phyloP scores from a whole-genome alignment of 176 grass and related monocot genomes.

The Musa troglodytarum region DNA sequence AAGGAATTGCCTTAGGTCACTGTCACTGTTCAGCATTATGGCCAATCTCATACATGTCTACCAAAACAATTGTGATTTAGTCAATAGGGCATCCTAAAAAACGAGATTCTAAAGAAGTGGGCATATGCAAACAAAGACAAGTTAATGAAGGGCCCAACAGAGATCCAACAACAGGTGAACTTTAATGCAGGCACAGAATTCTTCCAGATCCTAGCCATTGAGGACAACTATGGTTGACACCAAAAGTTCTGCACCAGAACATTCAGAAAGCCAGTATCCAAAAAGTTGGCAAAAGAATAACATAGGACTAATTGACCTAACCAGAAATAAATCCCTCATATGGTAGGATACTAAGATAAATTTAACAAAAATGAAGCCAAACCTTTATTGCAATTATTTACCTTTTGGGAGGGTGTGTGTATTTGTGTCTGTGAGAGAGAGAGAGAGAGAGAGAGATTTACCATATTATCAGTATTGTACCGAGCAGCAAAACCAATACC shows the following conservation, averaged over 20 bases:
- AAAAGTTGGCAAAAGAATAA: not conserved
- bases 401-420: too few relatives aligned
- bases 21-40: not conserved
- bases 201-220: not conserved
- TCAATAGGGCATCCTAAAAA: not conserved
- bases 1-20: not conserved
- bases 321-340: not conserved
- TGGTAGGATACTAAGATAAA: not conserved
- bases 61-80: not conserved
- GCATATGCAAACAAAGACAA: not conserved
- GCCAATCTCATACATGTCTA: not conserved
- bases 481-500: conserved; percentile 65
- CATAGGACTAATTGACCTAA: not conserved
- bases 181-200: not conserved
- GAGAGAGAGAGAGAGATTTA: conserved; percentile 13
- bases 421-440: too few relatives aligned
- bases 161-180: not conserved
- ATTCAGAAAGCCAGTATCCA: not conserved
- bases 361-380: not conserved
- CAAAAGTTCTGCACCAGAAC: not conserved
- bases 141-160: not conserved
- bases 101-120: not conserved
- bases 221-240: not conserved
- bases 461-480: conserved; percentile 65
- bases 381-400: not conserved